phyloP scores from a whole-genome alignment of 2,329 filamentous ascomycete species.

The Colletotrichum sp. region DNA sequence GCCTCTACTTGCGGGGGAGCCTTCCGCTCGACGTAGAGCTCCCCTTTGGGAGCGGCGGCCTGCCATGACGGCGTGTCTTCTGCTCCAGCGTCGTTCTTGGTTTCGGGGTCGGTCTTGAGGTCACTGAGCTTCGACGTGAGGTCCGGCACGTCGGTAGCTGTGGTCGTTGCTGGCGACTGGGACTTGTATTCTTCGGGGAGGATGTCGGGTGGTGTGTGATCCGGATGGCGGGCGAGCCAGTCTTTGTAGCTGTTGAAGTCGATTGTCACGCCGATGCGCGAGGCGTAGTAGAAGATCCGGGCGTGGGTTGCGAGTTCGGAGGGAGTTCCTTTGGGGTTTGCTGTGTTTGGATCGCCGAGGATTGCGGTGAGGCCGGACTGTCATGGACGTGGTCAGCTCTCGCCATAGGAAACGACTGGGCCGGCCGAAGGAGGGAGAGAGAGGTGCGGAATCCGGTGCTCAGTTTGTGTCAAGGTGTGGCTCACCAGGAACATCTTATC shows the following conservation, averaged over 20 bases:
- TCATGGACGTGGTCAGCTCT: neutral
- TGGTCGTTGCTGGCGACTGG: neutral
- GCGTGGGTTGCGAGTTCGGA: conserved; percentile 68
- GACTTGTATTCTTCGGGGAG: conserved; percentile 37
- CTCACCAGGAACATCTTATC: conserved; percentile 72
- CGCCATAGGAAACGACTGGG: neutral
- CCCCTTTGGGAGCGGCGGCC: conserved; percentile 51
- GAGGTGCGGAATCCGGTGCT: neutral
- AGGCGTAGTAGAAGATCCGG: conserved; percentile 70
- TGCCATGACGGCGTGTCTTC: conserved; percentile 48
- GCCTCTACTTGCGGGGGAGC: conserved; percentile 21
- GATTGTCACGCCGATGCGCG: conserved; percentile 56
- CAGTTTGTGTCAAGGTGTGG: neutral
- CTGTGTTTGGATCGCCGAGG: conserved; percentile 56
- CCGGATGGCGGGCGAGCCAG: conserved; percentile 55
- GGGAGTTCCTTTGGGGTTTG: conserved; percentile 52
- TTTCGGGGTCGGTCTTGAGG: neutral
- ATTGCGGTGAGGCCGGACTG: conserved; percentile 69
- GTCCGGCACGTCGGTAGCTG: conserved; percentile 4
- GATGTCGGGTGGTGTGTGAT: conserved; percentile 38
- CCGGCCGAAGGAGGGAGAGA: neutral
- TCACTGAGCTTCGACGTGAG: conserved; percentile 8
- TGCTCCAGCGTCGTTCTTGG: neutral
- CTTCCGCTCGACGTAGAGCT: conserved; percentile 49
- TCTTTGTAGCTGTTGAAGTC: conserved; percentile 72